Evolutionary conservation across 306 rosid species (phyloP).

Genomic region (Trifolium subterraneum): DNA sequence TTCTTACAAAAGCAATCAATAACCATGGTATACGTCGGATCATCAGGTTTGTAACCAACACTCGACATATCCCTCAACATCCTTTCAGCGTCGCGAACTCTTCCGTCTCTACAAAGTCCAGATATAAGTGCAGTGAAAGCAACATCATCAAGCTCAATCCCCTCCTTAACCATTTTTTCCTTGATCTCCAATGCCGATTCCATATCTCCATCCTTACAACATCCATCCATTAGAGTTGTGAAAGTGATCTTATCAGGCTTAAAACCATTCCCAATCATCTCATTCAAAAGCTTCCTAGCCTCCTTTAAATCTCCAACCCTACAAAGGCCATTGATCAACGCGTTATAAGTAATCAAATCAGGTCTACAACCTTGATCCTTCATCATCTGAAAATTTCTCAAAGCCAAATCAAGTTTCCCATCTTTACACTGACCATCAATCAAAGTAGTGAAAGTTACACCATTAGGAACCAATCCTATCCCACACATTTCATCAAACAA

Average conservation of each 20-base stretch:
- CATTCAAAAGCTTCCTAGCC: slow-evolving; percentile 65
- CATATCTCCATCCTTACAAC: slow-evolving; percentile 78
- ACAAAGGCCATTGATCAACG: slow-evolving; percentile 84
- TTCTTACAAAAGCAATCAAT: slow-evolving; percentile 80
- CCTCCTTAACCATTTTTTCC: slow-evolving; percentile 61
- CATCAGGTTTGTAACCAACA: slow-evolving; percentile 74
- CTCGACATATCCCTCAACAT: slow-evolving; percentile 72
- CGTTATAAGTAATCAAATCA: slow-evolving; percentile 73
- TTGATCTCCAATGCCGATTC: slow-evolving; percentile 67
- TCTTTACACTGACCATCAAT: slow-evolving; percentile 77
- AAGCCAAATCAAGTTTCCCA: slow-evolving; percentile 64
- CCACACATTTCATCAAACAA: slow-evolving; percentile 76
- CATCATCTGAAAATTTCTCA: slow-evolving; percentile 70
- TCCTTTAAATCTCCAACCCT: slow-evolving; percentile 69
- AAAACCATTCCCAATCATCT: slow-evolving; percentile 60
- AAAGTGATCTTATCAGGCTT: slow-evolving; percentile 82
- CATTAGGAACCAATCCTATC: slow-evolving; percentile 72
- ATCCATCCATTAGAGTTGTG: slow-evolving; percentile 85
- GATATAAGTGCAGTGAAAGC: slow-evolving; percentile 80
- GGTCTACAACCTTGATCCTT: slow-evolving; percentile 62
- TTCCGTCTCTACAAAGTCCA: slow-evolving; percentile 77
- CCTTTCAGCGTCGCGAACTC: slow-evolving; percentile 62
- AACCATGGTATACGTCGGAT: slow-evolving; percentile 74
- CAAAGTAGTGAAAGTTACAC: slow-evolving; percentile 70
- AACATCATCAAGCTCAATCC: slow-evolving; percentile 67